Evolutionary conservation across 1,284 basidiomycete genomes (phyloP), one percentile per base, ranked within the genome.

Genomic region (Fomitopsis schrenkii): DNA sequence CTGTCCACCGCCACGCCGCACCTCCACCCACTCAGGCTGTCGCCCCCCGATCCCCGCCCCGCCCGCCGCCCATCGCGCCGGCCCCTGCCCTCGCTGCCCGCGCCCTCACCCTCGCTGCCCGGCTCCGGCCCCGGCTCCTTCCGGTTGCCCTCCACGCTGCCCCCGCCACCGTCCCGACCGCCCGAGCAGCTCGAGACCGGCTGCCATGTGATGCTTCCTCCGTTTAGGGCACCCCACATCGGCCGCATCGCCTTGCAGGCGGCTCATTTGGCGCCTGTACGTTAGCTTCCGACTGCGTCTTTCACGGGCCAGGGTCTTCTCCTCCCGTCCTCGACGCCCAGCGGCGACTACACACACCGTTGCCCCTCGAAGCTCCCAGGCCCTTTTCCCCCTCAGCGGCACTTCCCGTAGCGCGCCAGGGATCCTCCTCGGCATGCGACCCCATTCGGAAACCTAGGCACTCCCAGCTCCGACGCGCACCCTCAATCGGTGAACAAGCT

Each of bases 231-330:
- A 54, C 52, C 35, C 44, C 55, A 35, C 44, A 58, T 38, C 56
- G 30, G 42, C 42, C 35, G 42, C 56, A 57, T 46, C 56, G 44
- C 56, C 56, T 56, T 58, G 56, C 56, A 45, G 56, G 56, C 56
- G 56, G 56, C 44, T 58, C 35, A 59, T 59, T 63, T 67, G 64
- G 66, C 67, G 65, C 60, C 56, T 30, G 48, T 50, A 50, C 48
- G 48, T 50, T 50, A 50, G 14, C 46, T 38, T 53, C 56, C 33
- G 28, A n/a, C 38, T 42, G 38, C 40, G 38, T 41, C 54, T 54
- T 54, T 22, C 33, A 35, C 17, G 33, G 48, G 26, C 48, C 48
- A 50, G 48, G 48, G 48, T 50, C 48, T 54, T 54, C 52, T 38
- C 52, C 28, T 22, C 28, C 26, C 4, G 26, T 33, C 26, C 28